Evolutionary conservation across 495 filamentous ascomycete genomes (phyloP).

Genomic region (Aspergillus sclerotioniger): DNA sequence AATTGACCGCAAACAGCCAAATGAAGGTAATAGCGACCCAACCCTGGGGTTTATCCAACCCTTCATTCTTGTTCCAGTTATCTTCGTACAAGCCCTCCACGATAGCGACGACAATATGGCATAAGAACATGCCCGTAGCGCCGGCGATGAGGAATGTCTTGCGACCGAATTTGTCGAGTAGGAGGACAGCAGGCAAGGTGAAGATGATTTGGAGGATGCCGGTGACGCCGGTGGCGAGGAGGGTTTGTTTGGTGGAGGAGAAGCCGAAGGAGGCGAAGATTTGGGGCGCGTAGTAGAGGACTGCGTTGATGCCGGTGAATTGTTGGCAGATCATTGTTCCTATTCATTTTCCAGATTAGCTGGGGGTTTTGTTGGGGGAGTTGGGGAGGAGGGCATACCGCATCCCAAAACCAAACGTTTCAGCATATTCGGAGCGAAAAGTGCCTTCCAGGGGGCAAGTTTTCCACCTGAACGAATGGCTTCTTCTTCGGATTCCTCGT

Average conservation of each 20-base stretch:
- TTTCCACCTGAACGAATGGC: constrained; percentile 40
- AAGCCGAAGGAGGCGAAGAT: constrained; percentile 31
- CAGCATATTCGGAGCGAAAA: constrained; percentile 55
- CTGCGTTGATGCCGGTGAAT: constrained; percentile 61
- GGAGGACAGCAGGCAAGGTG: constrained; percentile 63
- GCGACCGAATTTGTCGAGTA: constrained; percentile 69
- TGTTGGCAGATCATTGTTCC: constrained; percentile 51
- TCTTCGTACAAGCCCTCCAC: constrained; percentile 36
- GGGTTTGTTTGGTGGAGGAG: constrained; percentile 47
- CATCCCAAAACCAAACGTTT: constrained; percentile 58
- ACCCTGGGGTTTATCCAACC: constrained; percentile 27
- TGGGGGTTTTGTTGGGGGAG: not conserved
- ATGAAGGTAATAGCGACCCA: constrained; percentile 45
- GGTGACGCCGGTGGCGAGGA: constrained; percentile 66
- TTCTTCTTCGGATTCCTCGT: constrained; percentile 51
- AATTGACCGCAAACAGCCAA: constrained; percentile 42
- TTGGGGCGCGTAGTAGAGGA: constrained; percentile 57
- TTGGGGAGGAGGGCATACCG: constrained; percentile 11
- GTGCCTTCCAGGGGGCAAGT: constrained; percentile 58
- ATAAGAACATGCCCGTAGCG: constrained; percentile 65
- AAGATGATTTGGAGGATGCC: constrained; percentile 73
- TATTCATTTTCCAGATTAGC: too few species aligned
- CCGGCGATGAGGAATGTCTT: constrained; percentile 68
- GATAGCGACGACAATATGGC: constrained; percentile 44
- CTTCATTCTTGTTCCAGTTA: constrained; percentile 29